Conservation (phyloP, 208 protist species). For the Strigomonas oncopelti region DNA sequence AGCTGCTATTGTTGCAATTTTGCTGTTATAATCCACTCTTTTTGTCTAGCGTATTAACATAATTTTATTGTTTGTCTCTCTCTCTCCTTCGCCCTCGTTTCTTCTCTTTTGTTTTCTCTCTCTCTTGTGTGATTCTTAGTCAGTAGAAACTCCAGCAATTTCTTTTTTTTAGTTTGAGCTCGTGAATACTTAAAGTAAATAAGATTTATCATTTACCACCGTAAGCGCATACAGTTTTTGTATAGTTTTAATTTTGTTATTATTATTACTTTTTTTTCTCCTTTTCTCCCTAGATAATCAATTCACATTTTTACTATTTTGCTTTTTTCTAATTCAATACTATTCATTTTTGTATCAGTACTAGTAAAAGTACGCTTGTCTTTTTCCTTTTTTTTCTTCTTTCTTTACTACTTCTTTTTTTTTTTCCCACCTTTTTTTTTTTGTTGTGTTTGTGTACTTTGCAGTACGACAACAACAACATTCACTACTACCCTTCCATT, state of each 20-base stretch:
- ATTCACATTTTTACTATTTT: too few species aligned
- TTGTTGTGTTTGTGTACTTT: too few species aligned
- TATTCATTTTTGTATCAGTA: too few species aligned
- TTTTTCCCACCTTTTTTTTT: not conserved
- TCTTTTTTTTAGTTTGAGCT: too few species aligned
- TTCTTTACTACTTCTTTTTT: slow-evolving; percentile 2
- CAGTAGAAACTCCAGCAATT: not conserved
- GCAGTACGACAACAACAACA: too few species aligned
- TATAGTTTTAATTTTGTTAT: not conserved
- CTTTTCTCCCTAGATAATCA: too few species aligned
- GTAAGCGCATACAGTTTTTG: too few species aligned
- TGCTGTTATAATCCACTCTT: not conserved
- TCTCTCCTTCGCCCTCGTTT: not conserved
- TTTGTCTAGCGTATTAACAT: not conserved
- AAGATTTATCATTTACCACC: too few species aligned
- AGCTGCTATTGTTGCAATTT: slow-evolving; percentile 5
- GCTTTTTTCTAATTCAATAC: too few species aligned
- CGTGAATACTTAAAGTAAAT: too few species aligned
- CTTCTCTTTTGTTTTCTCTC: slow-evolving; percentile 10
- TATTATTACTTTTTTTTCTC: slow-evolving; percentile 5
- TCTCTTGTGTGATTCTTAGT: not conserved
- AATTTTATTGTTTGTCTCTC: not conserved
- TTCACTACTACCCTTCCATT: not conserved
- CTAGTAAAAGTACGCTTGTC: too few species aligned
- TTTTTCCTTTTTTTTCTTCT: not conserved